Conservation (phyloP, 2,329 filamentous ascomycete genomes). For the Knufia petricola region DNA sequence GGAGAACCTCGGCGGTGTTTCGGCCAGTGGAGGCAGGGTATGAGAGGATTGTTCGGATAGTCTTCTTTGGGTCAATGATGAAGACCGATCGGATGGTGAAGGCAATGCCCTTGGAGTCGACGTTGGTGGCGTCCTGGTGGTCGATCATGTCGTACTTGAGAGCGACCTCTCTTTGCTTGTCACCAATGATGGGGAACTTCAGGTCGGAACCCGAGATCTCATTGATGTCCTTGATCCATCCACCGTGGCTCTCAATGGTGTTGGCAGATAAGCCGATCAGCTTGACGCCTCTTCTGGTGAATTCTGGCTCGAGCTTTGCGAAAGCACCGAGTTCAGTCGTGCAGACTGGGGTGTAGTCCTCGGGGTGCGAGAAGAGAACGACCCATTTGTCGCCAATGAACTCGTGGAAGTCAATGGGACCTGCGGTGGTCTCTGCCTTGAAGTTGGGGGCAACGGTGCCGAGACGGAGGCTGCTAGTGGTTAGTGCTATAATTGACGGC, state of each 20-base stretch:
- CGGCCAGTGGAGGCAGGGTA: constrained; percentile 54
- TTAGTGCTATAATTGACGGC: not conserved
- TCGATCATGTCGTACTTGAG: constrained; percentile 35
- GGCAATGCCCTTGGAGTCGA: constrained; percentile 40
- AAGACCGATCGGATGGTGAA: constrained; percentile 59
- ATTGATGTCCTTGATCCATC: constrained; percentile 47
- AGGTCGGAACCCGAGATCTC: constrained; percentile 31
- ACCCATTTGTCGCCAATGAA: constrained; percentile 63
- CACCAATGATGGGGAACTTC: constrained; percentile 37
- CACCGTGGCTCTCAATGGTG: constrained; percentile 46
- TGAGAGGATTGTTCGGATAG: constrained; percentile 51
- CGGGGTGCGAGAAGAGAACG: constrained; percentile 62
- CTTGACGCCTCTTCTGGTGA: constrained; percentile 53
- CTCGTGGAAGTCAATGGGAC: constrained; percentile 61
- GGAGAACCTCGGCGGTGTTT: constrained; percentile 48
- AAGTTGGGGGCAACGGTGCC: constrained; percentile 61
- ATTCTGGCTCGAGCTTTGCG: constrained; percentile 54
- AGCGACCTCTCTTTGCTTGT: constrained; percentile 35
- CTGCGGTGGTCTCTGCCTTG: constrained; percentile 56
- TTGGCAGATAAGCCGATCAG: constrained; percentile 51
- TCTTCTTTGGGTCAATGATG: constrained; percentile 57
- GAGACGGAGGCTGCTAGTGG: constrained; percentile 46
- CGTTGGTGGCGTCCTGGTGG: constrained; percentile 34
- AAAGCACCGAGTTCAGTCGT: constrained; percentile 56
- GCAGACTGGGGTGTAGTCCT: constrained; percentile 32